phyloP scores from a whole-genome alignment of 169 alveolate genomes.

The Plasmodium berghei region DNA sequence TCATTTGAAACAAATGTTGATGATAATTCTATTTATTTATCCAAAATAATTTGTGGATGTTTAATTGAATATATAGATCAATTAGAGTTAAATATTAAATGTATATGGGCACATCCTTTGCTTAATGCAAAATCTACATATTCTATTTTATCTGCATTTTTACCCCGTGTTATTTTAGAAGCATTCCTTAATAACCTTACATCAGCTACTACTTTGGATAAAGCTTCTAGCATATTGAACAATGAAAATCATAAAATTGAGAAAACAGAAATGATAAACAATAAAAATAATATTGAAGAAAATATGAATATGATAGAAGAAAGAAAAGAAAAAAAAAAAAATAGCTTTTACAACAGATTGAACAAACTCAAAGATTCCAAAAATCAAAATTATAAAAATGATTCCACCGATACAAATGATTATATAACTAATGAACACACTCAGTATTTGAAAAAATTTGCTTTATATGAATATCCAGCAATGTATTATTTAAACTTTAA shows the following conservation, averaged over 20 bases:
- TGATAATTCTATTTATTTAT: constrained; percentile 38
- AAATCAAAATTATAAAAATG: neutral
- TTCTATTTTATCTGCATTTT: constrained; percentile 82
- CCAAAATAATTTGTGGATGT: constrained; percentile 86
- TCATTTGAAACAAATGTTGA: constrained; percentile 68
- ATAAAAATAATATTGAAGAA: neutral
- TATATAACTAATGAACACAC: neutral
- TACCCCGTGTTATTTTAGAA: constrained; percentile 85
- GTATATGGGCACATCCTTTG: constrained; percentile 87
- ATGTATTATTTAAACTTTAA: constrained; percentile 49
- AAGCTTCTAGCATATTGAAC: constrained; percentile 33
- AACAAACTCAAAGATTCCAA: constrained; percentile 9
- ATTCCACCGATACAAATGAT: neutral
- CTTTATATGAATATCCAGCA: constrained; percentile 49
- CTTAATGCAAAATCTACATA: constrained; percentile 83
- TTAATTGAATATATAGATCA: constrained; percentile 82
- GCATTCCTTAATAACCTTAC: constrained; percentile 77
- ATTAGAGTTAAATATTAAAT: constrained; percentile 83
- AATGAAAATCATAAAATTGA: constrained; percentile 30
- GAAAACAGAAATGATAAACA: neutral
- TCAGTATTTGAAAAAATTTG: constrained; percentile 18
- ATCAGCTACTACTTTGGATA: neutral
- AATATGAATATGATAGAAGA: neutral
- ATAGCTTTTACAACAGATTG: constrained; percentile 57
- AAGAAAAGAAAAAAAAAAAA: constrained; percentile 12